phyloP scores from a whole-genome alignment of 1,139 yeast genomes.

The Hansenula lynferdii region DNA sequence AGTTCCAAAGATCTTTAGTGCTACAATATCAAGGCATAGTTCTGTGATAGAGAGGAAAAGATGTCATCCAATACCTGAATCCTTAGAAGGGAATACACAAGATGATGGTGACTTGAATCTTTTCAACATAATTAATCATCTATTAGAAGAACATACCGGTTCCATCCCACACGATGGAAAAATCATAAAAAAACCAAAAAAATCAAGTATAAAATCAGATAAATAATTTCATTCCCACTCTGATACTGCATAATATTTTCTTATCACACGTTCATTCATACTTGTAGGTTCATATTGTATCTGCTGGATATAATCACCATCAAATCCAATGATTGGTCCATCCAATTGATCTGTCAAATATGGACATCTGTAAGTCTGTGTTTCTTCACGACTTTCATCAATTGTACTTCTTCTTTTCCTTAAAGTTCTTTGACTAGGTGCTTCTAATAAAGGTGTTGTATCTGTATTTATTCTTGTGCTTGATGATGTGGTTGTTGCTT shows the following conservation, averaged over 20 bases:
- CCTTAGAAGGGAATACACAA: background rate
- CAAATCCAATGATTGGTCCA: conserved; percentile 74
- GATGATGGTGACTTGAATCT: too few relatives aligned
- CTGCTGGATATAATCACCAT: conserved; percentile 50
- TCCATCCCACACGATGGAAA: background rate
- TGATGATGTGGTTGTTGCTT: background rate
- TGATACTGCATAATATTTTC: conserved; percentile 14
- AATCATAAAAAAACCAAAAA: background rate
- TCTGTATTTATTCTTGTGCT: background rate
- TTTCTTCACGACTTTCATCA: conserved; percentile 58
- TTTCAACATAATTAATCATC: too few relatives aligned
- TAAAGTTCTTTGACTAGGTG: conserved; percentile 7
- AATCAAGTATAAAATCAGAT: background rate
- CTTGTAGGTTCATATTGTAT: conserved; percentile 45
- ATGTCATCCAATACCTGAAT: too few relatives aligned
- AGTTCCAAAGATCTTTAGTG: background rate
- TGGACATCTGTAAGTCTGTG: conserved; percentile 76
- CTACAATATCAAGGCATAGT: background rate
- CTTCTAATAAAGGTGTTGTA: background rate
- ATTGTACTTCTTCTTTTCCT: conserved; percentile 37
- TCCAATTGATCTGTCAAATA: conserved; percentile 59
- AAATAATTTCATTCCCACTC: conserved; percentile 38
- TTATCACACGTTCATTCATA: conserved; percentile 35
- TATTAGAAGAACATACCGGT: too few relatives aligned
- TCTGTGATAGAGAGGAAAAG: background rate